Conservation (phyloP, 2,329 filamentous ascomycete genomes). For the Fusarium incarnatum region DNA sequence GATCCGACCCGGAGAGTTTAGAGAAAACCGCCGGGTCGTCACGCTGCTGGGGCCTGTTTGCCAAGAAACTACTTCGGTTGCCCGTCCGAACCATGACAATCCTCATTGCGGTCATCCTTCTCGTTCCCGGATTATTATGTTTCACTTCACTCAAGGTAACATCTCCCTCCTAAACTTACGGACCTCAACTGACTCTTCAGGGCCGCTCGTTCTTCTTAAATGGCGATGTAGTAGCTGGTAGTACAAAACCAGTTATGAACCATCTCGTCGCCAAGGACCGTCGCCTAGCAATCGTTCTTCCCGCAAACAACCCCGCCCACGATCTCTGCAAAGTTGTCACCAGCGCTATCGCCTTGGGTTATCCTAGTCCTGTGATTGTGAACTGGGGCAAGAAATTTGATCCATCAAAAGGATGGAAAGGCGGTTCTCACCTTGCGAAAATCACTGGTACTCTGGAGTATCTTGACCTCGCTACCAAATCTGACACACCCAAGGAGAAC, state of each 20-base stretch:
- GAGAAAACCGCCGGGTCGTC: not conserved
- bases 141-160: not conserved
- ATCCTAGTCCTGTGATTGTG: conserved; percentile 45
- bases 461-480: conserved; percentile 28
- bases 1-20: not conserved
- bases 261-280: conserved; percentile 4
- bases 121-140: not conserved
- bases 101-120: not conserved
- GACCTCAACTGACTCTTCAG: not conserved
- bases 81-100: not conserved
- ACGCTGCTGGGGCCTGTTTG: fast-evolving
- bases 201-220: not conserved
- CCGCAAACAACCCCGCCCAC: conserved; percentile 35
- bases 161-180: no score
- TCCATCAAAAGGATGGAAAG: conserved; percentile 18
- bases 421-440: conserved; percentile 44
- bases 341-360: conserved; percentile 42
- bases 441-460: conserved; percentile 45
- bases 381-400: conserved; percentile 44
- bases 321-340: conserved; percentile 46
- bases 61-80: not conserved
- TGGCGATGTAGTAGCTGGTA: not conserved
- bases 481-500: not conserved
- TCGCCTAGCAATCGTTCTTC: conserved; percentile 34
- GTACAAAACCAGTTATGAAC: not conserved